These are phyloP conservation scores for Rhamnella rubrinervis DNA, from an alignment of 331 rosid species.

Conservation along the genomic window DNA sequence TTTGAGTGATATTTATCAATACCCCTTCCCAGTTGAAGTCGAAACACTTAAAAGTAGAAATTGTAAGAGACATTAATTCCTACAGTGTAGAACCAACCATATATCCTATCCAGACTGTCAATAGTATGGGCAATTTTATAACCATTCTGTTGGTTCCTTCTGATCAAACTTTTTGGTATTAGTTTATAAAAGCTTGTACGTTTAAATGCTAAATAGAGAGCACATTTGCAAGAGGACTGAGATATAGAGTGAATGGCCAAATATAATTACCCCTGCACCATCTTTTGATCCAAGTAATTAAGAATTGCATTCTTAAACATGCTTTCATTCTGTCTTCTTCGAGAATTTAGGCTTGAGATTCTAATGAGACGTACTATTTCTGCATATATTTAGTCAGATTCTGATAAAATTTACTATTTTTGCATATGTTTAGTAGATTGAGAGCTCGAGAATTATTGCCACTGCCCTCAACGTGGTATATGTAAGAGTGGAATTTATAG, in stretches of 20 bases:
- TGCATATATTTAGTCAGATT: no score
- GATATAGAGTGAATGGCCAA: slow-evolving; percentile 29
- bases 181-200: slow-evolving; percentile 7
- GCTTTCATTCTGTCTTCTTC: not conserved
- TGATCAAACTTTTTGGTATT: not conserved
- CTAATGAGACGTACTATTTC: slow-evolving; percentile 9
- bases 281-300: slow-evolving; percentile 29
- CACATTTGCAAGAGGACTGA: slow-evolving; percentile 24
- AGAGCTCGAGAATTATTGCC: slow-evolving; percentile 29
- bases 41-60: slow-evolving; percentile 60
- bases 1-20: slow-evolving; percentile 63
- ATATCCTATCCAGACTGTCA: slow-evolving; percentile 41
- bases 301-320: slow-evolving; percentile 19
- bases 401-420: no score
- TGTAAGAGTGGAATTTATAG: slow-evolving; percentile 64
- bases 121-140: slow-evolving; percentile 44
- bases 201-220: slow-evolving; percentile 33
- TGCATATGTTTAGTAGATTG: slow-evolving; percentile 43
- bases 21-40: slow-evolving; percentile 66
- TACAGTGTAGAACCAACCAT: slow-evolving; percentile 42
- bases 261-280: slow-evolving; percentile 43
- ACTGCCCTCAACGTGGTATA: slow-evolving; percentile 60
- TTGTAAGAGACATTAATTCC: slow-evolving; percentile 51
- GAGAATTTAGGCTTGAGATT: slow-evolving; percentile 14
- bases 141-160: slow-evolving; percentile 3